Base-by-base conservation (phyloP, 2,329 filamentous ascomycete genomes). In the Ambrosiella cleistominuta region DNA sequence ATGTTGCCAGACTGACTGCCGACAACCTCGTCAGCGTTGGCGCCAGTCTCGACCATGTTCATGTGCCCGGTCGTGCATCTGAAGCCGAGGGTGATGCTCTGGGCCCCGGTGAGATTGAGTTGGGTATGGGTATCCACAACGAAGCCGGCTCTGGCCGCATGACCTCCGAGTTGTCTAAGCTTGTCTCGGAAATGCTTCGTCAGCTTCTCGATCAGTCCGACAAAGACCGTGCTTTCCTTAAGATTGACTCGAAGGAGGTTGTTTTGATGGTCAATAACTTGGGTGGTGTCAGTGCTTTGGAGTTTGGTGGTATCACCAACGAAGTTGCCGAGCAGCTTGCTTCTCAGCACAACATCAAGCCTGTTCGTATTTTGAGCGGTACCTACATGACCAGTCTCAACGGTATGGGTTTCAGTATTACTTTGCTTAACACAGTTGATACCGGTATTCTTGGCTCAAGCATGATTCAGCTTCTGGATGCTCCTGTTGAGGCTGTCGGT, bases 21-120 rank as follows among this genome's bases (percentile, higher is more conserved):
- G 75, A 80, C 15, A 95, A 95, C 66, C 71, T 91, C 6, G 85
- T 94, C 39, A 89, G 85, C 47, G 86, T 96, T 19, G 91, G 90
- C 13, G 86, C 87, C 2, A 91, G 86, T 57, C 72, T 96, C 47
- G 84, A 86, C 62, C 90, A 95, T 67, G 90, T 96, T n/a, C 91
- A 96, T 67, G 87, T 96, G 0, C 91, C 91, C 0, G 90, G 91
- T 3, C 78, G 89, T 61, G 78, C 74, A 1, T 62, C 61, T 27
- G 64, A 63, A 9, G 65, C 66, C 0, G 75, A 75, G 49, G 78
- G 81, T 27, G 81, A 82, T 36, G 68, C 64, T 47, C 70, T 91
- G 59, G 75, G 71, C 52, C 69, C 64, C 2, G 76, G 72, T 44
- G 77, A 82, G 66, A 77, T 82, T 35, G 80, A 83, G 68, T 71